phyloP scores from a whole-genome alignment of 805 yeast genomes.

The Saccharomycopsis fodiens region DNA sequence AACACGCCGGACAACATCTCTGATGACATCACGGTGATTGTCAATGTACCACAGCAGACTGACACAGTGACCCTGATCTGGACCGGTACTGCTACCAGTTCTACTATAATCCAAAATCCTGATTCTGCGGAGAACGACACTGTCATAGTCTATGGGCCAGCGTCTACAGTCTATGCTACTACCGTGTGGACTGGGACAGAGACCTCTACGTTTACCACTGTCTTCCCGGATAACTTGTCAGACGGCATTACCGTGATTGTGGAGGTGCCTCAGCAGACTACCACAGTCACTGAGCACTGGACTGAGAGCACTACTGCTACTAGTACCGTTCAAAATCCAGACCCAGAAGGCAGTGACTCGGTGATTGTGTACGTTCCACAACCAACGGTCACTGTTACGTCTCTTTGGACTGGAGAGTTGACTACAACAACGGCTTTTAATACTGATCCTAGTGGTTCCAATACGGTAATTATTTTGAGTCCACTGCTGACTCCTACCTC shows the following conservation, averaged over 20 bases:
- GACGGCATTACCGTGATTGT: conserved; percentile 1
- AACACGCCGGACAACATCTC: too few species aligned
- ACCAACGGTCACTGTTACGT: conserved; percentile 3
- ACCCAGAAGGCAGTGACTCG: conserved; percentile 9
- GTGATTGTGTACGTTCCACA: conserved; percentile 6
- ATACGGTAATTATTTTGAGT: not conserved
- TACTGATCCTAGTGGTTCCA: not conserved
- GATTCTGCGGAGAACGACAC: not conserved
- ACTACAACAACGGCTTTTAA: not conserved
- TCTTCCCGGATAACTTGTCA: too few species aligned
- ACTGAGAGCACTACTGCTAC: conserved; percentile 2
- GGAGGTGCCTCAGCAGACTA: not conserved
- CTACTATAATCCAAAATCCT: not conserved
- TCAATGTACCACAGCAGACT: not conserved
- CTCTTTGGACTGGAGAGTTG: not conserved
- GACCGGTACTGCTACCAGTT: not conserved
- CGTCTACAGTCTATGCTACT: not conserved
- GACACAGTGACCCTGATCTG: not conserved
- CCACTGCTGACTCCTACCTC: too few species aligned
- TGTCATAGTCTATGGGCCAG: not conserved
- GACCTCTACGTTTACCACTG: conserved; percentile 3
- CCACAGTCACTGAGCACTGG: conserved; percentile 4
- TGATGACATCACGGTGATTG: conserved; percentile 4
- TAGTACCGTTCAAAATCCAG: conserved; percentile 8
- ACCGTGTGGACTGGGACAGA: conserved; percentile 4